Base-by-base conservation (phyloP, 139 green algal genomes). In the Coelastrella sp. region DNA sequence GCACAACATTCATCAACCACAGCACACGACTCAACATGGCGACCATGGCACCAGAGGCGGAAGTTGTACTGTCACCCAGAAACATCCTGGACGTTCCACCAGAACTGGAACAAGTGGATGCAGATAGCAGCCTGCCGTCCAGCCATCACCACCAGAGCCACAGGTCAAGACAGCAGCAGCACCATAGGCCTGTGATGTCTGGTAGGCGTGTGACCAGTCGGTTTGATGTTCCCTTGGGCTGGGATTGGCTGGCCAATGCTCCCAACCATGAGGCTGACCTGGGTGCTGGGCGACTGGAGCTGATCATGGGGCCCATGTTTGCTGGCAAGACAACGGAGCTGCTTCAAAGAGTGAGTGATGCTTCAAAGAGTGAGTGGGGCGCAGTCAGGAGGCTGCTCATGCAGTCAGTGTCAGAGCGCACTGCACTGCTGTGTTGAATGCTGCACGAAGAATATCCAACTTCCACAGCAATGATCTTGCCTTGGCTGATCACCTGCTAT, bases 251-350 rank as follows among this genome's bases (percentile, higher is more conserved):
- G 83, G 35, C 7, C 22, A 19, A 19, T 11, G 35, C 25, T 10
- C 83, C 83, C 8, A 66, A 88, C 65, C 83, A 88, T 66, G 27
- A n/a, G 19, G 27, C 83, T 59, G 72, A 11, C 7, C 57, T 73
- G 59, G 85, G 85, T 14, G 17, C 25, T 20, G 87, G 87, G 78
- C 27, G 11, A 25, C 60, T 92, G 74, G 70, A 90, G 49, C 15
- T 93, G 6, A 92, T 92, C 35, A 82, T 93, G 83, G 92, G 92
- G 8, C 92, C 92, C 8, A 94, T 94, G 92, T 94, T 94, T 88
- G 89, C 90, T 58, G 92, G 92, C 58, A 92, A 92, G 84, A 89
- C 85, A 27, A 92, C 90, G 7, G 74, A 80, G 7, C 85, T 92
- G 9, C 60, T 92, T 14, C 19, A 87, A 7, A 14, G 25, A 79